phyloP scores from a whole-genome alignment of 495 filamentous ascomycete species.

The Aspergillus avenaceus region DNA sequence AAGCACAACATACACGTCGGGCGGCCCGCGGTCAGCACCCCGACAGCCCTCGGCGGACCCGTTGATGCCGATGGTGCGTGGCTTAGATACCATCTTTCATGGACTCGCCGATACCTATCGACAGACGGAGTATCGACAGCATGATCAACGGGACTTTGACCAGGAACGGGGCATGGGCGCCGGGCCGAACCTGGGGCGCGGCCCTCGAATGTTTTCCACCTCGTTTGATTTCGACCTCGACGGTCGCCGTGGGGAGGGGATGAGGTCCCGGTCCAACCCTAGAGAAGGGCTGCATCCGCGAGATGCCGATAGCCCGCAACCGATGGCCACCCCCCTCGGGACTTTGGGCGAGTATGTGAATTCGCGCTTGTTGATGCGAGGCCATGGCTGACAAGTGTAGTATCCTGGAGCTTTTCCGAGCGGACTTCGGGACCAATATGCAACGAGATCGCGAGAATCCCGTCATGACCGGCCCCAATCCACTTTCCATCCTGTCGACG shows the following conservation, averaged over 20 bases:
- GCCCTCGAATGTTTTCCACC: not conserved
- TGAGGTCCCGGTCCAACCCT: conserved; percentile 2
- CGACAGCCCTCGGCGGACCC: conserved; percentile 11
- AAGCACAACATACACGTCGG: conserved; percentile 28
- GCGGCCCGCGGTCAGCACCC: conserved; percentile 18
- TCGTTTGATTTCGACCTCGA: conserved; percentile 11
- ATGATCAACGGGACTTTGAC: not conserved
- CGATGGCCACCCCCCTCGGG: conserved; percentile 18
- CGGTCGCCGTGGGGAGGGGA: conserved; percentile 4
- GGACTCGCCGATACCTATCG: conserved; percentile 25
- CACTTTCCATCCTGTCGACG: conserved; percentile 34
- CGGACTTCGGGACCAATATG: conserved; percentile 9
- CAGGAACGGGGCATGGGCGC: not conserved
- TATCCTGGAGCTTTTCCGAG: conserved; percentile 28
- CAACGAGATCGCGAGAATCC: conserved; percentile 16
- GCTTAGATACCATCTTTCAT: too few relatives aligned
- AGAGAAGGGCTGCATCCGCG: conserved; percentile 28
- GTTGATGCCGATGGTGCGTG: conserved; percentile 11
- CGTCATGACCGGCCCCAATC: conserved; percentile 22
- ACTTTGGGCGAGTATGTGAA: conserved; percentile 35
- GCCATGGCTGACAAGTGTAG: conserved; percentile 12
- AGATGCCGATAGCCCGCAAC: conserved; percentile 31
- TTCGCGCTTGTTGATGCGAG: not conserved
- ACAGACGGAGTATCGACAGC: conserved; percentile 2
- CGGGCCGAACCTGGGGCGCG: not conserved